These are phyloP conservation scores for Anastatica hierochuntica DNA, from an alignment of 345 rosid species.

Conservation along the genomic window DNA sequence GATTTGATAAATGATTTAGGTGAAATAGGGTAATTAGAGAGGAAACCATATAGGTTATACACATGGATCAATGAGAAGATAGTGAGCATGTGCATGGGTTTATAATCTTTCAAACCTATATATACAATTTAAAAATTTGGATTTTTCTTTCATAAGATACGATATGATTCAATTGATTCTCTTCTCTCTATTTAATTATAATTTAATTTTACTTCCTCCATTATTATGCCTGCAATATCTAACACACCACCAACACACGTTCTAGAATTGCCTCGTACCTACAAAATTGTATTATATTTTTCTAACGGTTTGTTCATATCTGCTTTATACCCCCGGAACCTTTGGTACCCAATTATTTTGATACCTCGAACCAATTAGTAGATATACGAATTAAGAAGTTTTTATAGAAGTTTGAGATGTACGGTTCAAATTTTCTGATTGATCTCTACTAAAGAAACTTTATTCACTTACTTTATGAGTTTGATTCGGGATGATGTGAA, in stretches of 20 bases:
- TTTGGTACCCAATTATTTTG: conserved; percentile 7
- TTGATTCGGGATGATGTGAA: background rate
- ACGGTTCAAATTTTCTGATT: background rate
- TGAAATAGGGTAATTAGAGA: conserved; percentile 15
- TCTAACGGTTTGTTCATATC: conserved; percentile 9
- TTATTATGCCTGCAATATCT: conserved; percentile 21
- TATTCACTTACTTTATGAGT: background rate
- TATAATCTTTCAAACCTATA: conserved; percentile 1
- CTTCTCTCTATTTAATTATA: background rate
- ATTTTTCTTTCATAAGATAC: conserved; percentile 11
- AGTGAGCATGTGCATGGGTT: conserved; percentile 25
- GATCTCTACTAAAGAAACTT: background rate
- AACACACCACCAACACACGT: conserved; percentile 26
- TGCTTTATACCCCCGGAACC: background rate
- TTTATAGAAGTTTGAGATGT: background rate
- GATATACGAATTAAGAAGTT: background rate
- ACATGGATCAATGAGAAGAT: conserved; percentile 26
- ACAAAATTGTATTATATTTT: conserved; percentile 12
- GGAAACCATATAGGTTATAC: conserved; percentile 13
- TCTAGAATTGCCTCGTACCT: conserved; percentile 24
- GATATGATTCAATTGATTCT: conserved; percentile 20
- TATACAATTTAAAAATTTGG: background rate
- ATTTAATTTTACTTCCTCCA: conserved; percentile 8
- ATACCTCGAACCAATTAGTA: background rate
- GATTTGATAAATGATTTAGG: conserved; percentile 3